phyloP scores from a whole-genome alignment of 2,329 filamentous ascomycete genomes.

The Fusarium subtropicale region DNA sequence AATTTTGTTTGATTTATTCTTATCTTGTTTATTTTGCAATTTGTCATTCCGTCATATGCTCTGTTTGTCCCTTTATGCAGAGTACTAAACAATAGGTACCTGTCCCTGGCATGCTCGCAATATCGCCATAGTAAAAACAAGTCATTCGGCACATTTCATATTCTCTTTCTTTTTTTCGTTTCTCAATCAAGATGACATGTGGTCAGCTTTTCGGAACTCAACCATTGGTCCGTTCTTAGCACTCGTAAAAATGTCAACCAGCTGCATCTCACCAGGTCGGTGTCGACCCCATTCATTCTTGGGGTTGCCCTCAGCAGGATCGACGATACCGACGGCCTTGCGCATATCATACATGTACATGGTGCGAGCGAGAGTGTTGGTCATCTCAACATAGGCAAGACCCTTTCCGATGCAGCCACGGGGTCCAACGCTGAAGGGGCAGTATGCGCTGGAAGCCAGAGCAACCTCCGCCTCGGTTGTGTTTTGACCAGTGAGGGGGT shows the following conservation, averaged over 20 bases:
- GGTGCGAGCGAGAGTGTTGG: conserved; percentile 69
- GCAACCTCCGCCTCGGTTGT: conserved; percentile 64
- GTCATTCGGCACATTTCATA: neutral
- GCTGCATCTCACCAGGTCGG: conserved; percentile 71
- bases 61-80: neutral
- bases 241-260: conserved; percentile 79
- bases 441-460: conserved; percentile 75
- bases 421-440: conserved; percentile 77
- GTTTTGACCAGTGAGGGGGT: conserved; percentile 50
- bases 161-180: neutral
- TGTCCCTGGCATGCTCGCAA: neutral
- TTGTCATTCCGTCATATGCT: conserved; percentile 1
- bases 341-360: conserved; percentile 72
- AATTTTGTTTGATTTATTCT: conserved; percentile 2
- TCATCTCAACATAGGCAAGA: conserved; percentile 75
- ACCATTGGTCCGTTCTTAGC: conserved; percentile 77
- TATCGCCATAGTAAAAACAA: neutral
- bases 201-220: conserved; percentile 62
- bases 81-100: neutral
- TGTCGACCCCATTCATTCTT: conserved; percentile 66
- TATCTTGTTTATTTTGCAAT: neutral
- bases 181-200: conserved; percentile 13
- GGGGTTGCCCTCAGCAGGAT: conserved; percentile 64
- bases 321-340: conserved; percentile 59
- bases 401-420: conserved; percentile 79